Conservation (phyloP, 2,329 filamentous ascomycete genomes). For the Colletotrichum lini region DNA sequence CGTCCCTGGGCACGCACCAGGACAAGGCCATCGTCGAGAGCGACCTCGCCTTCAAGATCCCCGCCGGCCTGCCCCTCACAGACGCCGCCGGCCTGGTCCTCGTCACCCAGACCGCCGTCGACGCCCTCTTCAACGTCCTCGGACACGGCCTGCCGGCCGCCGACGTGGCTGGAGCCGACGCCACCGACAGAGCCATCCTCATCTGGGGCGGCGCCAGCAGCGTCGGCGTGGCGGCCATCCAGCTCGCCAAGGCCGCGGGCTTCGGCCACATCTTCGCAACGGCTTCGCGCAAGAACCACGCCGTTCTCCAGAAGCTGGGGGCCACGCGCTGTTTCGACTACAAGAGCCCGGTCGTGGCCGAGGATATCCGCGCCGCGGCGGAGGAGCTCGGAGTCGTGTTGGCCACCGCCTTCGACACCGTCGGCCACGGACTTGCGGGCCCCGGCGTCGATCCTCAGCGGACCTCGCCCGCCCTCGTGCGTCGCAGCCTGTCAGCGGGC, state of each 20-base stretch:
- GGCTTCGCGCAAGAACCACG: constrained; percentile 50
- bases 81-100: too few species aligned
- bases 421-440: constrained; percentile 4
- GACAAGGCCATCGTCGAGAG: too few species aligned
- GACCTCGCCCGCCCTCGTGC: constrained; percentile 1
- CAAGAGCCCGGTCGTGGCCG: neutral
- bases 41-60: too few species aligned
- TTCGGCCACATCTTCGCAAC: constrained; percentile 47
- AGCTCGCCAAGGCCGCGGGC: constrained; percentile 59
- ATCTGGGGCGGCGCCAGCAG: constrained; percentile 64
- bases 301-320: constrained; percentile 49
- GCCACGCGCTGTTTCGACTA: constrained; percentile 55
- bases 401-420: constrained; percentile 11
- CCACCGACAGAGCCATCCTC: constrained; percentile 44
- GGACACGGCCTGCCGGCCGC: too few species aligned
- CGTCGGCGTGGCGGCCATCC: constrained; percentile 61
- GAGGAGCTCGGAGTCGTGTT: neutral
- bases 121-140: too few species aligned
- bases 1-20: too few species aligned
- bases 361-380: neutral
- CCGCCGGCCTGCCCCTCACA: too few species aligned
- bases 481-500: neutral
- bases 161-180: too few species aligned
- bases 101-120: too few species aligned
- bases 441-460: neutral